A percentile compares a stretch with the other conserved stretches of the same genome.
phyloP scores from a whole-genome alignment of 1,284 basidiomycete genomes.

The Moesziomyces parantarcticus region DNA sequence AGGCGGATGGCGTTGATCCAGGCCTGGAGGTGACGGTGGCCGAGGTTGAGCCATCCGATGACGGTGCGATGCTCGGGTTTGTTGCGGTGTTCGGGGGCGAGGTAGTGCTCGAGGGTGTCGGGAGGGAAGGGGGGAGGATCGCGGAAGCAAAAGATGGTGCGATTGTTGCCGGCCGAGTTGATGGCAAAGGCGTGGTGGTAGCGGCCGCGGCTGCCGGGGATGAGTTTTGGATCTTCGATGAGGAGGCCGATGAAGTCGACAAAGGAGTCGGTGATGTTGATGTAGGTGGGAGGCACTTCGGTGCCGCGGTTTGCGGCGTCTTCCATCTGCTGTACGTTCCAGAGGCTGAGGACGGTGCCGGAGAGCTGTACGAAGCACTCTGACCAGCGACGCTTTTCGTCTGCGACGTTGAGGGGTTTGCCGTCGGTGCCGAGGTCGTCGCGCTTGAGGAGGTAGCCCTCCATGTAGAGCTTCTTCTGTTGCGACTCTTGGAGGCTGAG shows the following conservation, averaged over 20 bases:
- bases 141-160: conserved; percentile 78
- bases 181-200: conserved; percentile 82
- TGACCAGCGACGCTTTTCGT: conserved; percentile 59
- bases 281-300: conserved; percentile 85
- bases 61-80: conserved; percentile 59
- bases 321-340: conserved; percentile 86
- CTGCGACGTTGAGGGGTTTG: conserved; percentile 55
- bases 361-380: conserved; percentile 81
- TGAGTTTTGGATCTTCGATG: conserved; percentile 70
- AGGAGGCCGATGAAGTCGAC: conserved; percentile 72
- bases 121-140: conserved; percentile 57
- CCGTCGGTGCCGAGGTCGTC: conserved; percentile 64
- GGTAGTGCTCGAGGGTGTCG: conserved; percentile 52
- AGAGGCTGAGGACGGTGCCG: conserved; percentile 89
- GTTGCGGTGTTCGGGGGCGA: conserved; percentile 51
- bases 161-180: conserved; percentile 92
- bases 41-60: conserved; percentile 62
- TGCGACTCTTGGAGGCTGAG: conserved; percentile 64
- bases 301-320: conserved; percentile 81
- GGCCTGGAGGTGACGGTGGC: conserved; percentile 62
- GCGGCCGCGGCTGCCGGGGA: conserved; percentile 70
- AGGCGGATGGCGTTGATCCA: conserved; percentile 93
- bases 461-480: conserved; percentile 65
- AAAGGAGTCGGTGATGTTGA: conserved; percentile 84
- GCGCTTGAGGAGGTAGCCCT: conserved; percentile 64